These are phyloP conservation scores for Isatis tinctoria DNA, from an alignment of 345 rosid genomes.

Conservation along the genomic window DNA sequence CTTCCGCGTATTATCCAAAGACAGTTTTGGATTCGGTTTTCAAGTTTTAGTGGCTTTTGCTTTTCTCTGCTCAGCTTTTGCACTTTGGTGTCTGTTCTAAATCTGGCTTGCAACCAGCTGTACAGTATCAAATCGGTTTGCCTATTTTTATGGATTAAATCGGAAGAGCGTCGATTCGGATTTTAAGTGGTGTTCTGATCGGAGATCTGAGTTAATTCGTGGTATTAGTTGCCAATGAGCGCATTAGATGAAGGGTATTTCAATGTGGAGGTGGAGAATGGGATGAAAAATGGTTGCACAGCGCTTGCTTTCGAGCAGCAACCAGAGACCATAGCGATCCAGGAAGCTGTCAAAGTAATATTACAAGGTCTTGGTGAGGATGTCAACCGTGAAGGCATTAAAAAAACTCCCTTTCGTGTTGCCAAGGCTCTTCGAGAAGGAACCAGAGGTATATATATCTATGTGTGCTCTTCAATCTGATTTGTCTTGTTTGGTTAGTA, in stretches of 20 bases:
- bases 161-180: background rate
- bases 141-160: background rate
- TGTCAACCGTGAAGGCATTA: slow-evolving; percentile 71
- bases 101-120: background rate
- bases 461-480: background rate
- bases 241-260: slow-evolving; percentile 61
- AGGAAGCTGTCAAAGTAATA: slow-evolving; percentile 68
- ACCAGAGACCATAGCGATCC: slow-evolving; percentile 55
- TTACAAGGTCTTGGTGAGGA: slow-evolving; percentile 72
- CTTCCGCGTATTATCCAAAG: background rate
- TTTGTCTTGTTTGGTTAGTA: background rate
- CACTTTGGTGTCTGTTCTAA: background rate
- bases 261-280: slow-evolving; percentile 47
- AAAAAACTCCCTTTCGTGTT: slow-evolving; percentile 78
- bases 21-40: background rate
- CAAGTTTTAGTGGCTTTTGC: background rate
- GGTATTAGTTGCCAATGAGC: slow-evolving; percentile 47
- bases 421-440: slow-evolving; percentile 81
- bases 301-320: slow-evolving; percentile 41
- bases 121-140: background rate
- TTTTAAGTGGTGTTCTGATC: background rate
- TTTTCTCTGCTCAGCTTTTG: background rate
- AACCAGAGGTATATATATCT: slow-evolving; percentile 55
- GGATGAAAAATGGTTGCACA: slow-evolving; percentile 37
- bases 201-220: slow-evolving; percentile 3